Percentiles rank a stretch among this genome's conserved stretches.
phyloP scores from a whole-genome alignment of 78 protist species.

The Dictyostelium firmibasis region DNA sequence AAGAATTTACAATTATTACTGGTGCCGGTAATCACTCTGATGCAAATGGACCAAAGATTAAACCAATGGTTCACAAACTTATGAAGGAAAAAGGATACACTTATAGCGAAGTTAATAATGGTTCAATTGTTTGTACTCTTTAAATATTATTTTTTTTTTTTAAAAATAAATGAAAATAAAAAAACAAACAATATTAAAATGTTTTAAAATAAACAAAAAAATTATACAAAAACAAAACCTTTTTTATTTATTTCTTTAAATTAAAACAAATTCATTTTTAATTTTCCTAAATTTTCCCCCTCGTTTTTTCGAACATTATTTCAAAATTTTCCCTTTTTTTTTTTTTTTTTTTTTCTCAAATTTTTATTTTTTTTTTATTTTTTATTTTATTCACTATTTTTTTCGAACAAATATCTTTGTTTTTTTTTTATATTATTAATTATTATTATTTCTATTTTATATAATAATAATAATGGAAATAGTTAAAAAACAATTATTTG shows the following conservation, averaged over 20 bases:
- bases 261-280: no score
- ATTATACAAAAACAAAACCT: no score
- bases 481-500: slow-evolving; percentile 10
- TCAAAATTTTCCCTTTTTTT: neutral
- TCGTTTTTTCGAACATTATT: neutral
- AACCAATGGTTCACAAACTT: slow-evolving; percentile 56
- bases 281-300: neutral
- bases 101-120: slow-evolving; percentile 74
- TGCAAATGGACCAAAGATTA: slow-evolving; percentile 76
- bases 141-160: neutral
- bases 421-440: neutral
- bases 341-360: neutral
- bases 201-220: no score
- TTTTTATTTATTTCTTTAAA: no score
- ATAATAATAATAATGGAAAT: neutral
- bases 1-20: slow-evolving; percentile 41
- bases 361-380: neutral
- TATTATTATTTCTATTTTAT: neutral
- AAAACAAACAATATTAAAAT: neutral
- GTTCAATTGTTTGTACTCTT: slow-evolving; percentile 31
- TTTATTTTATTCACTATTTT: neutral
- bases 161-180: neutral
- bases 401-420: neutral
- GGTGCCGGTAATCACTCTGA: slow-evolving; percentile 84
- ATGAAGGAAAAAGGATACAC: slow-evolving; percentile 4